phyloP scores from a whole-genome alignment of 495 filamentous ascomycete genomes.

The Xylaria palmicola region DNA sequence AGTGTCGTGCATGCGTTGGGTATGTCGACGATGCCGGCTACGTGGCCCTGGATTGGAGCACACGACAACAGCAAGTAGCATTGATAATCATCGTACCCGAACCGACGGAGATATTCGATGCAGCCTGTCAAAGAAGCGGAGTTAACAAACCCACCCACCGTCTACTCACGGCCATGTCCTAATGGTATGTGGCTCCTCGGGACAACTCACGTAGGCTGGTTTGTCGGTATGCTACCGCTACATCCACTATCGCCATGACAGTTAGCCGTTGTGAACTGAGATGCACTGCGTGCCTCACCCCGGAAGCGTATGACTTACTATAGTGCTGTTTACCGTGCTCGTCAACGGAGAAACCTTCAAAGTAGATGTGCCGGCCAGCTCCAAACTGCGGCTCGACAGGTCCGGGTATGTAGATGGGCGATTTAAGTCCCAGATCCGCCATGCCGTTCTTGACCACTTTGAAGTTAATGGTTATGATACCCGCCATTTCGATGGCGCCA shows the following conservation, averaged over 20 bases:
- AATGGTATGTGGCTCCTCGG: not conserved
- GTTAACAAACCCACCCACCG: not conserved
- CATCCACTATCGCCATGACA: conserved; percentile 56
- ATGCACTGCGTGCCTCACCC: not conserved
- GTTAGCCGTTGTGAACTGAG: not conserved
- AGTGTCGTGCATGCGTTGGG: conserved; percentile 83
- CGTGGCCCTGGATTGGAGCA: conserved; percentile 87
- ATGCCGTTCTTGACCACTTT: conserved; percentile 84
- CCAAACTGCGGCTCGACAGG: conserved; percentile 92
- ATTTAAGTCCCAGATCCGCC: conserved; percentile 73
- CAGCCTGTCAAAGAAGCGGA: conserved; percentile 23
- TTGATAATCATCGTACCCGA: conserved; percentile 75
- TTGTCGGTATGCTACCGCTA: conserved; percentile 89
- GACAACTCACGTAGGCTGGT: conserved; percentile 63
- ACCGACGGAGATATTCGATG: conserved; percentile 85
- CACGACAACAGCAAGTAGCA: conserved; percentile 86
- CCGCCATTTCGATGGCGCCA: conserved; percentile 96
- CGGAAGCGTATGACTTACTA: conserved; percentile 27
- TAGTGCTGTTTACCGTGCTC: conserved; percentile 91
- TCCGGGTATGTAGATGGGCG: conserved; percentile 84
- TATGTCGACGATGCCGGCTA: conserved; percentile 92
- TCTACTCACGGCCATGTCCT: not conserved
- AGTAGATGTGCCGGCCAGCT: conserved; percentile 81
- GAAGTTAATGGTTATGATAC: conserved; percentile 89
- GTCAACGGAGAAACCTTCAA: conserved; percentile 94